Evolutionary conservation across 805 yeast genomes (phyloP).

Genomic region (Ogataea pilisensis): DNA sequence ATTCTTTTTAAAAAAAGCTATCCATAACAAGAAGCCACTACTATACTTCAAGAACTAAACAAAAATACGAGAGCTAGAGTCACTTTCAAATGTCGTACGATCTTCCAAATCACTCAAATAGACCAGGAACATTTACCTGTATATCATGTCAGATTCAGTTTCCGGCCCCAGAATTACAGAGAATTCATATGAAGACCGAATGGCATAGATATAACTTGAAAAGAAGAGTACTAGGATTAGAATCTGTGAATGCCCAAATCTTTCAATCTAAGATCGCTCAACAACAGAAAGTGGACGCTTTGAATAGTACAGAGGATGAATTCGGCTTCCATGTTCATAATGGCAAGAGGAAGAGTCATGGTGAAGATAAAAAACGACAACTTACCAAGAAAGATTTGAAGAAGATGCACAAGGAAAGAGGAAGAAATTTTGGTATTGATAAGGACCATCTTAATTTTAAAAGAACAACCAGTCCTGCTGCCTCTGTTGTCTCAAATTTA

Average conservation of each 20-base stretch:
- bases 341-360: slow-evolving; percentile 18
- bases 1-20: no score
- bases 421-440: slow-evolving; percentile 20
- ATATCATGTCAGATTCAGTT: slow-evolving; percentile 86
- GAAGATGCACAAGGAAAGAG: slow-evolving; percentile 26
- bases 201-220: slow-evolving; percentile 97
- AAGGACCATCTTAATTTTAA: slow-evolving; percentile 2
- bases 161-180: slow-evolving; percentile 75
- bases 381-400: slow-evolving; percentile 38
- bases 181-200: slow-evolving; percentile 93
- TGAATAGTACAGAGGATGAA: slow-evolving; percentile 42
- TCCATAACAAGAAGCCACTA: background rate
- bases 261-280: slow-evolving; percentile 28
- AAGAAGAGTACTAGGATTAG: slow-evolving; percentile 82
- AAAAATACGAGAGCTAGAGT: background rate
- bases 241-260: slow-evolving; percentile 45
- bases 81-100: background rate
- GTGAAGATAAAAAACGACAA: slow-evolving; percentile 26
- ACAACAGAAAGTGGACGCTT: slow-evolving; percentile 21
- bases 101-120: slow-evolving; percentile 15
- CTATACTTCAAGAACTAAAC: background rate
- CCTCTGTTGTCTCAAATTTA: slow-evolving; percentile 50
- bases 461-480: slow-evolving; percentile 47
- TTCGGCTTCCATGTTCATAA: slow-evolving; percentile 44
- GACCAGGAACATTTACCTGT: slow-evolving; percentile 51